phyloP scores from a whole-genome alignment of 169 alveolate species.

The Eimeria acervulina region DNA sequence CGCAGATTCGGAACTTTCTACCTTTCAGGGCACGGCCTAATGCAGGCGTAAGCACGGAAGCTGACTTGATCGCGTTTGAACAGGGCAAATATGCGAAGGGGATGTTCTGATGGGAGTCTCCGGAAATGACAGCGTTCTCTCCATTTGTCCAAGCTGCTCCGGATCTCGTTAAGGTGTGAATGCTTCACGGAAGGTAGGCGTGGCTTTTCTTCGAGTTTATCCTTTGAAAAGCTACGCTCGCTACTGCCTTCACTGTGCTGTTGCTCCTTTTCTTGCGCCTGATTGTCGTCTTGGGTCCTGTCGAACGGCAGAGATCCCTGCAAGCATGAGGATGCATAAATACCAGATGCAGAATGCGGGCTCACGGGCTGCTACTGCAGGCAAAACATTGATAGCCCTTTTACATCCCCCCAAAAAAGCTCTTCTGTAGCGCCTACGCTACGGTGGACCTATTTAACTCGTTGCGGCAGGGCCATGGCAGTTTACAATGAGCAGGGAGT shows the following conservation, averaged over 20 bases:
- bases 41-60: not conserved
- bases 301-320: slow-evolving; percentile 81
- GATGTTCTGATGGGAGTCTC: slow-evolving; percentile 68
- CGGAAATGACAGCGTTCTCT: slow-evolving; percentile 41
- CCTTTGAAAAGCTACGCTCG: slow-evolving; percentile 15
- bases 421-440: not conserved
- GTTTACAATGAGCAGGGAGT: slow-evolving; percentile 57
- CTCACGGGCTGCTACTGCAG: not conserved
- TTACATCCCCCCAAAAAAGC: not conserved
- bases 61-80: slow-evolving; percentile 76
- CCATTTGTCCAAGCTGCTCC: slow-evolving; percentile 66
- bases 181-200: slow-evolving; percentile 7
- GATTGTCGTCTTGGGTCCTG: not conserved
- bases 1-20: not conserved
- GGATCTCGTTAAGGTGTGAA: not conserved
- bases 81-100: slow-evolving; percentile 70
- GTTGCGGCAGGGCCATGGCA: not conserved
- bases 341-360: not conserved
- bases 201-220: not conserved
- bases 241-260: not conserved
- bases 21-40: not conserved
- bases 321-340: not conserved
- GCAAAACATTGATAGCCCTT: not conserved
- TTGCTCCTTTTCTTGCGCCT: not conserved
- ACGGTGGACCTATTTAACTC: not conserved